Conservation (phyloP, 176 grass and related monocot genomes). For the Neostapfia colusana region DNA sequence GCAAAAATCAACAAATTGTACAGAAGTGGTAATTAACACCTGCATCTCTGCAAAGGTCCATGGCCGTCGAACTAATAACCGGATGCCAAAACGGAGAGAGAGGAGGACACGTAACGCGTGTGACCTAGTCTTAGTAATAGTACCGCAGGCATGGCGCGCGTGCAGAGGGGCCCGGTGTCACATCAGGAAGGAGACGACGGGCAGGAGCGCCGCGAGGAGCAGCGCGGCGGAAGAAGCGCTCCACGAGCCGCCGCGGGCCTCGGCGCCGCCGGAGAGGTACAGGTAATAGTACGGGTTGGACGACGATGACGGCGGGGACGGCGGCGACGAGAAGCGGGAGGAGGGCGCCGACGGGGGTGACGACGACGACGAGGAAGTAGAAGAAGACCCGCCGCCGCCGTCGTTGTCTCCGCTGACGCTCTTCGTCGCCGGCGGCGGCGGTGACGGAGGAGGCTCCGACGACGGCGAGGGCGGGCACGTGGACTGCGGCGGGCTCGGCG, state of each 20-base stretch:
- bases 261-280: slow-evolving; percentile 54
- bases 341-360: slow-evolving; percentile 35
- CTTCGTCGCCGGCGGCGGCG: slow-evolving; percentile 18
- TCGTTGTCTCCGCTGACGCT: not conserved
- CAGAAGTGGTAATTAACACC: not conserved
- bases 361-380: not conserved
- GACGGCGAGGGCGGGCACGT: not conserved
- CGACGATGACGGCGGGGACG: slow-evolving; percentile 46
- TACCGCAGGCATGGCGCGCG: no score
- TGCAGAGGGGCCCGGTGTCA: slow-evolving; percentile 5
- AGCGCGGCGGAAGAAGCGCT: slow-evolving; percentile 28
- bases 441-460: not conserved
- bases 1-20: not conserved
- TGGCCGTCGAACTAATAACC: not conserved
- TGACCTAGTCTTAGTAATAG: not conserved
- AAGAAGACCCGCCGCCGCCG: no score
- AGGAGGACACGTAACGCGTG: not conserved
- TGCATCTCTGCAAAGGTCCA: not conserved
- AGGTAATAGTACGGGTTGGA: slow-evolving; percentile 77
- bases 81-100: not conserved
- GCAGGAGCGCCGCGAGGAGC: slow-evolving; percentile 24
- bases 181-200: slow-evolving; percentile 24
- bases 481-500: slow-evolving; percentile 21
- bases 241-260: slow-evolving; percentile 12
- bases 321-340: slow-evolving; percentile 45